A percentile compares a stretch with the other conserved stretches of the same genome.
Evolutionary conservation across 306 rosid genomes (phyloP).

Genomic region (peach (Prunus persica)): DNA sequence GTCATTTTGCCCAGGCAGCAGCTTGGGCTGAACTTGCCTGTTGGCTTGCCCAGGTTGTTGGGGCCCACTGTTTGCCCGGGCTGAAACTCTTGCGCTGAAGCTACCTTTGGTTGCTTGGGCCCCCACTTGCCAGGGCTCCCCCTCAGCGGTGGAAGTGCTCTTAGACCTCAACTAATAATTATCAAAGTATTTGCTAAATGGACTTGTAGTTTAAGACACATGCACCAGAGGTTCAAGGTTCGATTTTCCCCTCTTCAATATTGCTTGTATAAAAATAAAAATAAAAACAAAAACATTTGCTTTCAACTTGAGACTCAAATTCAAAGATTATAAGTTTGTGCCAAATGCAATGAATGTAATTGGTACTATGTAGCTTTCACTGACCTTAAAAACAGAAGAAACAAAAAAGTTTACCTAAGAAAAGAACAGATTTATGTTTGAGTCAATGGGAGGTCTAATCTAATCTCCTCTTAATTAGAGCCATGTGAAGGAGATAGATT

Average conservation of each 20-base stretch:
- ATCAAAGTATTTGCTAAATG: background rate
- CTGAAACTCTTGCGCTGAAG: too few species aligned
- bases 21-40: fast-evolving
- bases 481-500: background rate
- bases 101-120: too few species aligned
- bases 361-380: background rate
- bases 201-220: too few species aligned
- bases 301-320: background rate
- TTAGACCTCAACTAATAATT: background rate
- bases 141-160: too few species aligned
- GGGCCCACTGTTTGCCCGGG: too few species aligned
- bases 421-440: background rate
- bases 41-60: too few species aligned
- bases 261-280: too few species aligned
- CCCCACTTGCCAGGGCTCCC: too few species aligned
- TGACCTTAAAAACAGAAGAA: background rate
- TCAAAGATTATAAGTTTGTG: background rate
- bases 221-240: too few species aligned
- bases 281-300: background rate
- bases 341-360: background rate
- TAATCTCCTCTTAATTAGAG: too few species aligned
- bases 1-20: too few species aligned
- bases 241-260: too few species aligned
- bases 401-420: background rate
- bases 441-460: background rate